Evolutionary conservation across 129 eudicot genomes (phyloP).

Genomic region (Tanacetum coccineum): DNA sequence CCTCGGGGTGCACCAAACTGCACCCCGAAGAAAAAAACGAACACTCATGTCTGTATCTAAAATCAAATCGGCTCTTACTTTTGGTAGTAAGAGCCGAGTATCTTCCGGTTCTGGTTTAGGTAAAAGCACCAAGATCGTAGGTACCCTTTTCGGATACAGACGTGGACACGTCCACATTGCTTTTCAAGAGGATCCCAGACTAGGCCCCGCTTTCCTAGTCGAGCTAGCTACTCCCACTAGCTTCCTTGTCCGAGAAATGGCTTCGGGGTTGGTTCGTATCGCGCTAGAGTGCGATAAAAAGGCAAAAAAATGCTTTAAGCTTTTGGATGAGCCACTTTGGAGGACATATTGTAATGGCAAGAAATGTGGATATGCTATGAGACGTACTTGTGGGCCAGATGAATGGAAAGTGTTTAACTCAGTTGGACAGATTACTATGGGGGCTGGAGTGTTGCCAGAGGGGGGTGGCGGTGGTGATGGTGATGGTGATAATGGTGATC

Average conservation of each 20-base stretch:
- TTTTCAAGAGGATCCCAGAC: conserved; percentile 68
- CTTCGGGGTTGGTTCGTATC: conserved; percentile 76
- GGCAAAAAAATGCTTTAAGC: conserved; percentile 47
- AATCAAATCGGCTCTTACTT: conserved; percentile 46
- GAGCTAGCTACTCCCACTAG: conserved; percentile 80
- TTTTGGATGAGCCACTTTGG: conserved; percentile 84
- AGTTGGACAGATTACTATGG: conserved; percentile 73
- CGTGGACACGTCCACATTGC: conserved; percentile 82
- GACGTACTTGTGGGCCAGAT: conserved; percentile 62
- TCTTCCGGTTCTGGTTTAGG: conserved; percentile 47
- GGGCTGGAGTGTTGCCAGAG: conserved; percentile 84
- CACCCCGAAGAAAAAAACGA: conserved; percentile 37
- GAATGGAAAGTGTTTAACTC: conserved; percentile 69
- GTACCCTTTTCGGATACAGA: conserved; percentile 74
- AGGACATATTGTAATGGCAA: conserved; percentile 84
- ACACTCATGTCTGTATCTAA: conserved; percentile 42
- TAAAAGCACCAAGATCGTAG: conserved; percentile 44
- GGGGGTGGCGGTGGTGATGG: conserved; percentile 32
- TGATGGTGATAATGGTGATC: conserved; percentile 30
- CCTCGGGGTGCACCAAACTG: conserved; percentile 26
- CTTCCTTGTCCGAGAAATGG: conserved; percentile 80
- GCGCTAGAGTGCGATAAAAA: conserved; percentile 84
- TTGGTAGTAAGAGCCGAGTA: conserved; percentile 36
- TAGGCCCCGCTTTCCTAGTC: conserved; percentile 60
- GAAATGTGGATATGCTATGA: conserved; percentile 72